Base-by-base conservation (phyloP, 257 asterid genomes). In the Vinca minor region DNA sequence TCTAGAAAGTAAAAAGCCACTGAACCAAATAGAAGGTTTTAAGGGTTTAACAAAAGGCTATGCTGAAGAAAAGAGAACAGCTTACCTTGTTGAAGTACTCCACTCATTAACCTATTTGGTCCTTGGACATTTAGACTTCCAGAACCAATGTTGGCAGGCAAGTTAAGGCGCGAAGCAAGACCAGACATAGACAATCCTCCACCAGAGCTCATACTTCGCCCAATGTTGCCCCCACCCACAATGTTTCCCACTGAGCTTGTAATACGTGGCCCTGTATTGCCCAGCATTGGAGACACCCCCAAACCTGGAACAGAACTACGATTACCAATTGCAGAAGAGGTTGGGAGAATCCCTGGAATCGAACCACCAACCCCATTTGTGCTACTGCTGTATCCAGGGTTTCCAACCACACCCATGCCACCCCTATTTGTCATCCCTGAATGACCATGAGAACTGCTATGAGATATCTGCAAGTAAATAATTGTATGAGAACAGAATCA, bases 111-210 rank as follows among this genome's bases (percentile, higher is more conserved):
- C 84, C 96, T 83, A 79, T 81, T 85, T 68, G 81, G 95, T 64
- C 95, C 98, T 67, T 83, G 95, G 71, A 85, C 80, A 75, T 84
- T 89, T 67, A 88, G 61, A 77, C 82, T 91, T 75, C 96, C 98
- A 62, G 96, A 84, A 70, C 91, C 80, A 57, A 76, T 73, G 68
- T 79, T 93, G 69, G 76, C 79, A 74, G 84, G 61, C 74, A 93
- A 75, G 80, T 83, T 93, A 54, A 93, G 75, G 64, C 96, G 95
- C 52, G 99, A 85, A 67, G 84, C 70, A 57, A 93, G 84, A 63
- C 97, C 97, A 64, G 99, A 87, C 49, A 87, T 79, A 63, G 98
- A 85, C 72, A 89, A 72, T 80, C 95, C 96, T 74, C 94, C 98
- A 75, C 94, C 96, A 49, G 99, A 77, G 77, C 85, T 82, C 77